Conservation (phyloP, 1,284 basidiomycete genomes). For the Marasmius fiardii region DNA sequence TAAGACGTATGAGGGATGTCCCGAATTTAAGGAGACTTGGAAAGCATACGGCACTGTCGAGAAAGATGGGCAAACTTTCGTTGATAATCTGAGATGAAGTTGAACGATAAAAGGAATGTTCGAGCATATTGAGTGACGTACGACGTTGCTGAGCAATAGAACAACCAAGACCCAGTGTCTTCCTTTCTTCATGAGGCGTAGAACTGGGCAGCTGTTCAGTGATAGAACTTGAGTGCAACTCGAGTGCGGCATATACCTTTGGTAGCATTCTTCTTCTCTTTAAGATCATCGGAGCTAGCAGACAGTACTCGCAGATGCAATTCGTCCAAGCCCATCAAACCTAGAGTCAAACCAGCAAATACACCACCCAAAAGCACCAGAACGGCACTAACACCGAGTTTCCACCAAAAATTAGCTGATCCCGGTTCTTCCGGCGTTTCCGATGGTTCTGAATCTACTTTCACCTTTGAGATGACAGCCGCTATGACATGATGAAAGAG, state of each 20-base stretch:
- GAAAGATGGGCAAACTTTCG: constrained; percentile 91
- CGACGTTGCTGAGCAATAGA: constrained; percentile 81
- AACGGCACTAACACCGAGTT: constrained; percentile 58
- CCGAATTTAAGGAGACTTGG: neutral
- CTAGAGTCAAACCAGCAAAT: constrained; percentile 88
- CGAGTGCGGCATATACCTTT: constrained; percentile 46
- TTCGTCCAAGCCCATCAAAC: constrained; percentile 93
- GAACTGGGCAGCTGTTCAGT: constrained; percentile 41
- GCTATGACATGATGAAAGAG: neutral
- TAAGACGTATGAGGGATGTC: neutral
- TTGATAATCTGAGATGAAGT: constrained; percentile 68
- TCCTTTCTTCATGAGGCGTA: constrained; percentile 75
- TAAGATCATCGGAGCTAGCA: constrained; percentile 71
- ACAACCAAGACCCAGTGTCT: constrained; percentile 96
- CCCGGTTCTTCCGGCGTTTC: constrained; percentile 3
- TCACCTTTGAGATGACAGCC: neutral
- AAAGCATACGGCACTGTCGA: constrained; percentile 79
- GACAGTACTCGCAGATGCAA: constrained; percentile 87
- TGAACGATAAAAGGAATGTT: neutral
- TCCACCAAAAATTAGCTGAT: constrained; percentile 60
- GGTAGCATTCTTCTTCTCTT: constrained; percentile 67
- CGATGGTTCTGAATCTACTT: neutral
- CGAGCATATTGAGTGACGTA: constrained; percentile 35
- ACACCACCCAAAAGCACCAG: constrained; percentile 81
- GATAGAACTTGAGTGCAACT: neutral